phyloP scores from a whole-genome alignment of 768 basidiomycete species.

The Inosperma sp. region DNA sequence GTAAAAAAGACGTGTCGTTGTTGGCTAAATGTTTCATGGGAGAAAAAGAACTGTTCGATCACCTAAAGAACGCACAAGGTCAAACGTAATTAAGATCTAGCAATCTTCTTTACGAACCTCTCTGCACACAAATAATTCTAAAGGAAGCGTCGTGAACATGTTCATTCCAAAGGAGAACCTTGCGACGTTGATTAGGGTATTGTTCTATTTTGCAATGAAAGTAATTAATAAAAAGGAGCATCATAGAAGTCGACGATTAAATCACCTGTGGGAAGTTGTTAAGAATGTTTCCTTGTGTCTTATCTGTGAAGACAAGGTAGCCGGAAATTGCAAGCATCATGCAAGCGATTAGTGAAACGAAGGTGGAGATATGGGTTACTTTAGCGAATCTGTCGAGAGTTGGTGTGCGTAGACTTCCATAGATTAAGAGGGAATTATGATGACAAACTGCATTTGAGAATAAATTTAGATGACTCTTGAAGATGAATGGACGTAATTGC shows the following conservation, averaged over 20 bases:
- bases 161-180: conserved; percentile 92
- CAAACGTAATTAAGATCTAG: not conserved
- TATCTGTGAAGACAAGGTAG: conserved; percentile 86
- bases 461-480: conserved; percentile 6
- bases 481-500: not conserved
- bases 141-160: conserved; percentile 96
- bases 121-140: conserved; percentile 95
- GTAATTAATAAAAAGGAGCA: conserved; percentile 6
- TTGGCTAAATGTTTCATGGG: conserved; percentile 74
- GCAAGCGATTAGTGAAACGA: conserved; percentile 81
- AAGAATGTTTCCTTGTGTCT: conserved; percentile 91
- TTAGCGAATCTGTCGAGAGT: conserved; percentile 90
- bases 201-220: conserved; percentile 42
- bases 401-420: conserved; percentile 87
- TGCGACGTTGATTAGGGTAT: conserved; percentile 92
- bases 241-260: conserved; percentile 5
- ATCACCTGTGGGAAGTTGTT: conserved; percentile 85
- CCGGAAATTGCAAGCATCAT: conserved; percentile 79
- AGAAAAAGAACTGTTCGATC: conserved; percentile 94
- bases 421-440: conserved; percentile 96
- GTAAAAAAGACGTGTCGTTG: conserved; percentile 91
- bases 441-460: conserved; percentile 74
- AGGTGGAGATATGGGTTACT: conserved; percentile 90
- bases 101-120: conserved; percentile 56
- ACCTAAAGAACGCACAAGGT: conserved; percentile 47